Evolutionary conservation across 768 basidiomycete species (phyloP).

Genomic region (Leccinum uliginosum): DNA sequence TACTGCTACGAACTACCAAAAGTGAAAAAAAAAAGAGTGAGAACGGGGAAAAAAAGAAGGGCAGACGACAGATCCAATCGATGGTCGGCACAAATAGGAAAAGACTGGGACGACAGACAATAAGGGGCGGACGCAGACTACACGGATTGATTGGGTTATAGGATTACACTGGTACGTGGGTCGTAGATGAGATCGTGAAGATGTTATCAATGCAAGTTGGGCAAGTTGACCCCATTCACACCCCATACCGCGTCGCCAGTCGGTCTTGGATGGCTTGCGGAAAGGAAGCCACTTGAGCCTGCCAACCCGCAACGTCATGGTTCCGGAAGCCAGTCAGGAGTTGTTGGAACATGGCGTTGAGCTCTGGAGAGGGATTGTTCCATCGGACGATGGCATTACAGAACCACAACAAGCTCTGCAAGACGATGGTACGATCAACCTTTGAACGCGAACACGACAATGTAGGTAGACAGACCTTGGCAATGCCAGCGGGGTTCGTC

Average conservation of each 20-base stretch:
- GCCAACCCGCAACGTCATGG: conserved; percentile 84
- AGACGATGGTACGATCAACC: conserved; percentile 2
- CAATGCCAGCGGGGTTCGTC: conserved; percentile 88
- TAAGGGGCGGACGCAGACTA: conserved; percentile 8
- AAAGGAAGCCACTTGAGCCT: conserved; percentile 74
- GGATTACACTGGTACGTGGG: conserved; percentile 9
- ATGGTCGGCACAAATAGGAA: conserved; percentile 28
- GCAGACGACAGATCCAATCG: conserved; percentile 20
- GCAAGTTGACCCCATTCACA: conserved; percentile 42
- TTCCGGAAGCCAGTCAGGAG: conserved; percentile 87
- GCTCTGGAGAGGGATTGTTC: conserved; percentile 86
- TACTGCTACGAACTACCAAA: conserved; percentile 27
- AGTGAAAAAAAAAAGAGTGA: conserved; percentile 1
- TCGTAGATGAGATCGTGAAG: conserved; percentile 16
- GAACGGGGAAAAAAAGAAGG: background rate
- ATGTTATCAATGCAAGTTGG: background rate
- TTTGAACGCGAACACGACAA: background rate
- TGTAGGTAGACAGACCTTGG: conserved; percentile 61
- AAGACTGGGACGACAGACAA: conserved; percentile 19
- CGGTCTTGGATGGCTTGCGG: conserved; percentile 88
- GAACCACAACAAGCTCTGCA: conserved; percentile 91
- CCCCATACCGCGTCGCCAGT: conserved; percentile 80
- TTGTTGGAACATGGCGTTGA: conserved; percentile 92
- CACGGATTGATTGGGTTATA: conserved; percentile 10
- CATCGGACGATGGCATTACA: conserved; percentile 97